Conservation (phyloP, 805 yeast species). For the Suhomyces kilbournensis region DNA sequence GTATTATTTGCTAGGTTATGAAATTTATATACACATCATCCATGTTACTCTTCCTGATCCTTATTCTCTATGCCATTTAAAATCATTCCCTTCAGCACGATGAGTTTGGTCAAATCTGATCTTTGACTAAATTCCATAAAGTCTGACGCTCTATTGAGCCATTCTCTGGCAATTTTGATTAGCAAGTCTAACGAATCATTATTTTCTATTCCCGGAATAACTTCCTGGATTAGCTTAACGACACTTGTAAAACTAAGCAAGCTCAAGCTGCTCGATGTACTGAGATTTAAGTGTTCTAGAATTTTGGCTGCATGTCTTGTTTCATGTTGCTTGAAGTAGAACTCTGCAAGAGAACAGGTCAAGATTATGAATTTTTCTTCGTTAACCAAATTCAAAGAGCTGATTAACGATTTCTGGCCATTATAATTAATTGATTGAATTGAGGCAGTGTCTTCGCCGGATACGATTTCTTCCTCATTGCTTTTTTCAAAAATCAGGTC, state of each 20-base stretch:
- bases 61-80: slow-evolving; percentile 24
- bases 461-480: neutral
- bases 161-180: slow-evolving; percentile 22
- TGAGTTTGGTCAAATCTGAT: slow-evolving; percentile 26
- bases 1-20: neutral
- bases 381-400: slow-evolving; percentile 29
- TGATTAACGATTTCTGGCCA: slow-evolving; percentile 22
- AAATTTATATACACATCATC: neutral
- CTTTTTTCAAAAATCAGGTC: slow-evolving; percentile 3
- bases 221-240: slow-evolving; percentile 18
- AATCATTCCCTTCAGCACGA: slow-evolving; percentile 31
- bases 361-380: slow-evolving; percentile 36
- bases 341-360: slow-evolving; percentile 22
- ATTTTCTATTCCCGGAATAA: slow-evolving; percentile 19
- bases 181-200: slow-evolving; percentile 26
- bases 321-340: slow-evolving; percentile 19
- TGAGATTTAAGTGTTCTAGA: slow-evolving; percentile 22
- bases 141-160: slow-evolving; percentile 26
- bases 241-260: slow-evolving; percentile 33
- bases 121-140: slow-evolving; percentile 22
- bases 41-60: slow-evolving; percentile 1
- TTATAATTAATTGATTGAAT: neutral
- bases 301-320: slow-evolving; percentile 18
- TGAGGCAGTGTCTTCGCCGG: neutral
- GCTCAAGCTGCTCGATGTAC: slow-evolving; percentile 18